Evolutionary conservation across 768 basidiomycete species (phyloP).

Genomic region (Tricholoma terreum): DNA sequence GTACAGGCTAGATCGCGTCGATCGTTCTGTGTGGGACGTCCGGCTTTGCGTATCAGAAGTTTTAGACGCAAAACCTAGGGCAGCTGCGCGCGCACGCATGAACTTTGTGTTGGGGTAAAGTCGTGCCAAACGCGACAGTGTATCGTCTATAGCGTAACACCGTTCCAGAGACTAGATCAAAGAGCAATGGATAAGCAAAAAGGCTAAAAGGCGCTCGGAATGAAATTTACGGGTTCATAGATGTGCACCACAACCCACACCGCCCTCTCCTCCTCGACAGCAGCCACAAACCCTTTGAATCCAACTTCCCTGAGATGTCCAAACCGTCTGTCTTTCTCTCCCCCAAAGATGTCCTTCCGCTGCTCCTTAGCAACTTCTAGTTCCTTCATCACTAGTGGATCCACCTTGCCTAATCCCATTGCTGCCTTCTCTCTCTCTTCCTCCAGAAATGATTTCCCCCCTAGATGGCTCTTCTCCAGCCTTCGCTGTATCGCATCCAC

Average conservation of each 20-base stretch:
- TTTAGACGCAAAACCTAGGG: conserved; percentile 63
- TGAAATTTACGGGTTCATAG: conserved; percentile 66
- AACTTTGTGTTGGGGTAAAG: conserved; percentile 72
- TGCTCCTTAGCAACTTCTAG: conserved; percentile 30
- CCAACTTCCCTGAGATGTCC: conserved; percentile 84
- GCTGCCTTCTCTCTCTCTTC: conserved; percentile 61
- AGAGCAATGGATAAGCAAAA: conserved; percentile 4
- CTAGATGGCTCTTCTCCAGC: conserved; percentile 65
- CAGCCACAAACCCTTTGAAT: conserved; percentile 63
- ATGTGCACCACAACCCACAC: conserved; percentile 86
- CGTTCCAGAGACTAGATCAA: conserved; percentile 63
- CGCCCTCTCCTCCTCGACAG: conserved; percentile 70
- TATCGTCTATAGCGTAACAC: conserved; percentile 69
- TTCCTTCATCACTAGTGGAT: conserved; percentile 44
- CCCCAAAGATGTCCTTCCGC: conserved; percentile 45
- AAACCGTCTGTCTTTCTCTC: conserved; percentile 53
- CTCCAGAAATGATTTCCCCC: conserved; percentile 73
- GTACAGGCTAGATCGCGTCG: conserved; percentile 13
- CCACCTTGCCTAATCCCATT: conserved; percentile 38
- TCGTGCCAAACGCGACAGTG: conserved; percentile 66
- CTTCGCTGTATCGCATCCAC: conserved; percentile 47
- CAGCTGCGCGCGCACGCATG: conserved; percentile 72
- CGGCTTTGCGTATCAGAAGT: conserved; percentile 6
- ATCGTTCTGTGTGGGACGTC: neutral
- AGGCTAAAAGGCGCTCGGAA: neutral